Conservation (phyloP, 192 early-diverging fungal genomes). For the Linnemannia hyalina region DNA sequence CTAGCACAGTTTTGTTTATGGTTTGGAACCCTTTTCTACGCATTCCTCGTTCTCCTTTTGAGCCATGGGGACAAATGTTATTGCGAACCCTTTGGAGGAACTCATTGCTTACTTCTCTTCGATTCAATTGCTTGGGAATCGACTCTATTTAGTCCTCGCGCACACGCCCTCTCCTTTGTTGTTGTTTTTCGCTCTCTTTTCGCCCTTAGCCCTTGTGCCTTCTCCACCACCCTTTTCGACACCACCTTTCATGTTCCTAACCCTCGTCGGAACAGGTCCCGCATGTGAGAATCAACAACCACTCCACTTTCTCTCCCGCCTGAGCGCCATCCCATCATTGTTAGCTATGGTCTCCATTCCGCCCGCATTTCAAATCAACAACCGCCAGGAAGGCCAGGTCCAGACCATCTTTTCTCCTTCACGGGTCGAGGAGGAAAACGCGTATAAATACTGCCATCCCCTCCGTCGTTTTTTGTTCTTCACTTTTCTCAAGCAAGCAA, state of each 20-base stretch:
- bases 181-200: background rate
- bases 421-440: background rate
- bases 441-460: slow-evolving; percentile 9
- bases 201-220: background rate
- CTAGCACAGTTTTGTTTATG: slow-evolving; percentile 1
- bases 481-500: slow-evolving; percentile 10
- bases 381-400: background rate
- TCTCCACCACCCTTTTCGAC: background rate
- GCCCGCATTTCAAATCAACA: background rate
- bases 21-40: background rate
- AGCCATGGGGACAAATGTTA: background rate
- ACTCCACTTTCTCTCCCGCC: background rate
- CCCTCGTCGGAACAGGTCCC: background rate
- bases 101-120: background rate
- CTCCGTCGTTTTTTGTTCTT: slow-evolving; percentile 10
- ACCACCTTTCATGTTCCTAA: background rate
- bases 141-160: background rate
- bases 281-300: slow-evolving; percentile 1
- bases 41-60: background rate
- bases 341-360: background rate
- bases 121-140: background rate
- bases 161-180: slow-evolving; percentile 1
- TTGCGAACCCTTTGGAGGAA: background rate
- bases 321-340: background rate
- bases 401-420: background rate